Evolutionary conservation across 1,139 yeast genomes (phyloP).

Genomic region (Suhomyces coccinellae): DNA sequence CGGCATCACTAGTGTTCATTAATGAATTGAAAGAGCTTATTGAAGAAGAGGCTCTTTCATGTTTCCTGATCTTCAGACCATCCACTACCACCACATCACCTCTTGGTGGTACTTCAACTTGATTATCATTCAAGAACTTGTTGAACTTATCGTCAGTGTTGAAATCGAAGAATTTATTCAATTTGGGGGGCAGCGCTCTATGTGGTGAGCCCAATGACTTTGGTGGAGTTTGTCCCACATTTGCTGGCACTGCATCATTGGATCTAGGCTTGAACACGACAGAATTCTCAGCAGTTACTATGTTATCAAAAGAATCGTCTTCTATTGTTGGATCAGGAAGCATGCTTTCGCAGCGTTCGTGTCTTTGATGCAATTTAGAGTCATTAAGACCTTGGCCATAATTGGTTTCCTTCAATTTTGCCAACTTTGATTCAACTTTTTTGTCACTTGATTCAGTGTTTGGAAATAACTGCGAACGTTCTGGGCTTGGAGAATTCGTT

Average conservation of each 20-base stretch:
- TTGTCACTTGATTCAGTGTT: neutral
- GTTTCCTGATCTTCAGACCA: conserved; percentile 24
- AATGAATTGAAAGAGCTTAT: conserved; percentile 27
- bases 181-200: conserved; percentile 14
- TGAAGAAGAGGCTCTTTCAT: conserved; percentile 26
- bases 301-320: conserved; percentile 7
- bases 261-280: conserved; percentile 1
- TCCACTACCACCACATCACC: conserved; percentile 32
- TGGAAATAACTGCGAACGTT: neutral
- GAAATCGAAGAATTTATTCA: conserved; percentile 17
- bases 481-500: conserved; percentile 5
- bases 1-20: conserved; percentile 10
- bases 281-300: neutral
- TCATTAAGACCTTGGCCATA: neutral
- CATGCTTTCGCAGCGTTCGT: conserved; percentile 12
- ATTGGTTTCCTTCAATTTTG: neutral
- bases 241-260: neutral
- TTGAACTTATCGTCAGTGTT: conserved; percentile 20
- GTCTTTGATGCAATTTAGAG: conserved; percentile 4
- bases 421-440: neutral
- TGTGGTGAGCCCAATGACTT: neutral
- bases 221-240: no score
- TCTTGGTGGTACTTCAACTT: conserved; percentile 38
- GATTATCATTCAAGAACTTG: conserved; percentile 28
- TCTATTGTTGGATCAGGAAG: conserved; percentile 21